phyloP scores from a whole-genome alignment of 164 flowering plant species.

The Protea cynaroides region DNA sequence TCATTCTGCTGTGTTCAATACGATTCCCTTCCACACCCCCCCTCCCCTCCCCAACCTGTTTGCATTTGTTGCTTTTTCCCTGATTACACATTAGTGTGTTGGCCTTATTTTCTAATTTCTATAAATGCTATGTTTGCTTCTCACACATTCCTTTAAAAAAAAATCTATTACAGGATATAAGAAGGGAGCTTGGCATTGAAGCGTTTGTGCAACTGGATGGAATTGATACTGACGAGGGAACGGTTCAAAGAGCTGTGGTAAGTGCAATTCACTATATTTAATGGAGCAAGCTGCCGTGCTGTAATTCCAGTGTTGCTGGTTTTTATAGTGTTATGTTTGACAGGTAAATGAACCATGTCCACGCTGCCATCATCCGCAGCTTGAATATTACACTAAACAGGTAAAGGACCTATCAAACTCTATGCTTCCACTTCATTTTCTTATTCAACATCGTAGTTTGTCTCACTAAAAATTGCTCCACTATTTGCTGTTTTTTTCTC shows the following conservation, averaged over 20 bases:
- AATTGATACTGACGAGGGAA: constrained; percentile 15
- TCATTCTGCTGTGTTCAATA: no score
- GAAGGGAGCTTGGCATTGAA: constrained; percentile 45
- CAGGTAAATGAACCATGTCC: constrained; percentile 26
- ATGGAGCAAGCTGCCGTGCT: not conserved
- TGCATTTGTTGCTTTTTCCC: no score
- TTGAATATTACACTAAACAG: constrained; percentile 30
- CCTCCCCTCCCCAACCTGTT: no score
- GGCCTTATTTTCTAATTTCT: no score
- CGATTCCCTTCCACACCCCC: no score
- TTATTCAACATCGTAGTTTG: not conserved
- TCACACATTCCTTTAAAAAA: no score
- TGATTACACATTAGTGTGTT: no score
- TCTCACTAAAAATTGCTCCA: not conserved
- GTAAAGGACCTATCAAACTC: constrained; percentile 9
- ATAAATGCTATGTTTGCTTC: not conserved
- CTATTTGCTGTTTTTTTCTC: not conserved
- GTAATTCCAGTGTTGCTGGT: not conserved
- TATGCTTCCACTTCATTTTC: not conserved
- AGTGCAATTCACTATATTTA: constrained; percentile 9
- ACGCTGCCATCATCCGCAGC: constrained; percentile 26
- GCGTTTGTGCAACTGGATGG: constrained; percentile 32
- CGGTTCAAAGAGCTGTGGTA: constrained; percentile 31
- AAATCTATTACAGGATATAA: constrained; percentile 41
- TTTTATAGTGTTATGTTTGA: not conserved